Percentiles rank a stretch among this genome's conserved stretches.
These are phyloP conservation scores for Didymella pomorum DNA, from an alignment of 2,329 filamentous ascomycete genomes.

Conservation along the genomic window DNA sequence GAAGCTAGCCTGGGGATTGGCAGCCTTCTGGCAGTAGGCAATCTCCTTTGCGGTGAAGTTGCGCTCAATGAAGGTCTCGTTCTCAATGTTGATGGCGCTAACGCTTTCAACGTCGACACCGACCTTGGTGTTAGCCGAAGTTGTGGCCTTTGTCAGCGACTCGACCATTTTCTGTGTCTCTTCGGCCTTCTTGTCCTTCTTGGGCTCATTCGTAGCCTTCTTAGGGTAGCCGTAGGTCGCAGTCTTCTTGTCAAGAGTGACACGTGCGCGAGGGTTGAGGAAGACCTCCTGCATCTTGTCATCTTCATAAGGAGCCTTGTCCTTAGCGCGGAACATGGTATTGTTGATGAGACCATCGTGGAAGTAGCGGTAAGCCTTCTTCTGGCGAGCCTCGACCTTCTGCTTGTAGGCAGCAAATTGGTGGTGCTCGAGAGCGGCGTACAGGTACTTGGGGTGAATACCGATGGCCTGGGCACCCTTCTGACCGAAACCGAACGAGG, in stretches of 20 bases:
- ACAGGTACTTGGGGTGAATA: conserved; percentile 96
- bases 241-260: conserved; percentile 85
- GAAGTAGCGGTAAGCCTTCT: conserved; percentile 99
- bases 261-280: conserved; percentile 91
- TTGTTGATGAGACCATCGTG: conserved; percentile 99
- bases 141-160: conserved; percentile 73
- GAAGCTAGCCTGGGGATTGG: conserved; percentile 87
- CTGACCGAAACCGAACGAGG: conserved; percentile 98
- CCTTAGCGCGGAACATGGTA: conserved; percentile 95
- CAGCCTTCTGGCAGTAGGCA: conserved; percentile 81
- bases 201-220: conserved; percentile 62
- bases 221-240: conserved; percentile 75
- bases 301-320: conserved; percentile 86
- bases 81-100: conserved; percentile 85
- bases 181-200: conserved; percentile 64
- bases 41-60: conserved; percentile 91
- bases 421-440: conserved; percentile 86
- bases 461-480: conserved; percentile 98
- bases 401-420: conserved; percentile 82
- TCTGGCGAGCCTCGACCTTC: conserved; percentile 92
- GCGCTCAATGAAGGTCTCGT: conserved; percentile 90
- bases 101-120: conserved; percentile 95
- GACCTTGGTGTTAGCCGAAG: conserved; percentile 72
- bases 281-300: conserved; percentile 87
- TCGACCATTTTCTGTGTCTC: conserved; percentile 80